phyloP scores from a whole-genome alignment of 345 rosid species.

The Lepidium sativum region DNA sequence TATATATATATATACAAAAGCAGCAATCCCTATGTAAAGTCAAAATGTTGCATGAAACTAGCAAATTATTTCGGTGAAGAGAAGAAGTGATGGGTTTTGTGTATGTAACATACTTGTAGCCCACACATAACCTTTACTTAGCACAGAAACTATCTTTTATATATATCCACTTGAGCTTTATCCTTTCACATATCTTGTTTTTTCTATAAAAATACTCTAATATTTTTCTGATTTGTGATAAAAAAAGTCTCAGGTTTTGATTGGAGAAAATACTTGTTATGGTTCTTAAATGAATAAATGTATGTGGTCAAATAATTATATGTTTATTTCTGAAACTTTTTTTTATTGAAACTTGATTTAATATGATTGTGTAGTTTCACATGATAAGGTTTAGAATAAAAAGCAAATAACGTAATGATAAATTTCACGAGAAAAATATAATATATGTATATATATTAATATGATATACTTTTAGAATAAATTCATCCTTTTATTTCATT shows the following conservation, averaged over 20 bases:
- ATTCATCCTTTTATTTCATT: neutral
- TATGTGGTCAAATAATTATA: too few relatives aligned
- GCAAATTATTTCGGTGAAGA: constrained; percentile 23
- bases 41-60: constrained; percentile 24
- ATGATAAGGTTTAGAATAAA: too few relatives aligned
- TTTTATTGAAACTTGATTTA: too few relatives aligned
- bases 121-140: constrained; percentile 12
- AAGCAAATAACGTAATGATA: too few relatives aligned
- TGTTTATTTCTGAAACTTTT: too few relatives aligned
- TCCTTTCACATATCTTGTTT: neutral
- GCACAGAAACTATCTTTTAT: constrained; percentile 3
- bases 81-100: constrained; percentile 15
- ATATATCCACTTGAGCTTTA: constrained; percentile 16
- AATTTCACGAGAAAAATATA: too few relatives aligned
- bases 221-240: neutral
- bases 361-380: too few relatives aligned
- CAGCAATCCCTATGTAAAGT: constrained; percentile 26
- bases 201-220: neutral
- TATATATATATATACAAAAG: neutral
- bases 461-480: too few relatives aligned
- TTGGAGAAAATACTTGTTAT: neutral
- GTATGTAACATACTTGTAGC: constrained; percentile 21
- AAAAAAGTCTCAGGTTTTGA: neutral
- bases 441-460: too few relatives aligned
- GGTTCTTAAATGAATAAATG: too few relatives aligned